Percentiles rank a stretch among this genome's conserved stretches.
These are phyloP conservation scores for Xylaria curta DNA, from an alignment of 495 filamentous ascomycete genomes.

Conservation along the genomic window DNA sequence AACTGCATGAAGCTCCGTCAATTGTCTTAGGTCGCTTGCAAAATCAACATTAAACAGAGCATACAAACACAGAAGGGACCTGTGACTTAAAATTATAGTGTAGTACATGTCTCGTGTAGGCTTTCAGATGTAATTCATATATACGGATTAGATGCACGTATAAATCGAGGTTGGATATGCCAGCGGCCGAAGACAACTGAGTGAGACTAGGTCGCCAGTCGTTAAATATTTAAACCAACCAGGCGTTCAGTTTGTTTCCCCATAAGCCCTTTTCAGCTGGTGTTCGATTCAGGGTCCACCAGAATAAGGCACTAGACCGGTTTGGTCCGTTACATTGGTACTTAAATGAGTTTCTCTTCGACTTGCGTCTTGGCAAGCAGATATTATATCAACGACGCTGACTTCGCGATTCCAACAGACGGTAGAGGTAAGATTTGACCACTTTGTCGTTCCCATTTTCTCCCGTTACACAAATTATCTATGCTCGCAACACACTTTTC, in stretches of 20 bases:
- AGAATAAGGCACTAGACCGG: not conserved
- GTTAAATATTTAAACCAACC: not conserved
- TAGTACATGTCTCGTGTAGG: too few species aligned
- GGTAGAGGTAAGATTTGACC: not conserved
- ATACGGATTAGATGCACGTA: not conserved
- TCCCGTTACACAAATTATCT: not conserved
- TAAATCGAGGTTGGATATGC: not conserved
- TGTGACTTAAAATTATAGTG: too few species aligned
- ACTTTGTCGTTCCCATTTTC: not conserved
- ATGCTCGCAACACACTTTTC: not conserved
- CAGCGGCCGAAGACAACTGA: not conserved
- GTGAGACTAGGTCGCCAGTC: not conserved
- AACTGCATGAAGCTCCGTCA: not conserved
- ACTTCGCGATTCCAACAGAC: not conserved
- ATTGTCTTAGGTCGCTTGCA: not conserved
- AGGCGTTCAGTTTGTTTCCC: not conserved
- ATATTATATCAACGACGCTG: not conserved
- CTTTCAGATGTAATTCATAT: too few species aligned
- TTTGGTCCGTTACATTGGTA: not conserved
- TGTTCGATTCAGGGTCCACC: not conserved
- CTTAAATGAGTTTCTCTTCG: constrained; percentile 14
- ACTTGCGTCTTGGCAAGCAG: not conserved
- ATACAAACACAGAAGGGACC: too few species aligned
- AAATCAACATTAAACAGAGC: not conserved
- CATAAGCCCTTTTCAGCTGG: constrained; percentile 1